Base-by-base conservation (phyloP, 2,329 filamentous ascomycete species). In the Colletotrichum kahawae region DNA sequence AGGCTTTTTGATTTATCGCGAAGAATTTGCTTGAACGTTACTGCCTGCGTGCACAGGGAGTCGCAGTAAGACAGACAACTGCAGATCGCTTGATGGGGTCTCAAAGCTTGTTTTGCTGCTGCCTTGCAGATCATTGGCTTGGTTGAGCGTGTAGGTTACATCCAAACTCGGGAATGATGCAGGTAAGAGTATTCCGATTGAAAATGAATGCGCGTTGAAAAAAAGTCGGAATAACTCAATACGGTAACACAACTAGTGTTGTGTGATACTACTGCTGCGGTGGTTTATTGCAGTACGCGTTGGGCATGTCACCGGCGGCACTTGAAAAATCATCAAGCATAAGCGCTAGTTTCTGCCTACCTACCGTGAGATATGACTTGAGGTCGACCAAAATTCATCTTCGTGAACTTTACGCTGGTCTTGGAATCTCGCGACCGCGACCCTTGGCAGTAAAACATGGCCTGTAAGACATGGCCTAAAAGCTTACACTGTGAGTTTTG, bases 11-110 rank as follows among this genome's bases (percentile, higher is more conserved):
- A 13, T 51, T 51, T 21, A 24, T 12, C 43, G 43, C 21, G n/a
- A n/a, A 51, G 4, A 51, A 51, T 51, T 4, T 21, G n/a, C n/a
- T 51, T 51, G n/a, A 13, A 21, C 21, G 43, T 24, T 51, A n/a
- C 43, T 51, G 43, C 43, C 43, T 51, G 43, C 43, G 43, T 51
- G 43, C 6, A 51, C 43, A 51, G n/a, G 43, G 43, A 0, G n/a
- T 51, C 43, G 43, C 43, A 51, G 6, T 51, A 7, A 51, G 43
- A 51, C 43, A 51, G 43, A 51, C 43, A 51, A 51, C n/a, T 4
- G 43, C 43, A 51, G n/a, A 51, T 51, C 43, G 43, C 43, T 51
- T 51, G 43, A 13, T 51, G n/a, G 43, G 43, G n/a, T 51, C 43
- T 51, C 10, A 51, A 51, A 51, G 43, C 43, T 51, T 51, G 43